Conservation (phyloP, 352 stramenopile species). For the Phytophthora ohioensis region DNA sequence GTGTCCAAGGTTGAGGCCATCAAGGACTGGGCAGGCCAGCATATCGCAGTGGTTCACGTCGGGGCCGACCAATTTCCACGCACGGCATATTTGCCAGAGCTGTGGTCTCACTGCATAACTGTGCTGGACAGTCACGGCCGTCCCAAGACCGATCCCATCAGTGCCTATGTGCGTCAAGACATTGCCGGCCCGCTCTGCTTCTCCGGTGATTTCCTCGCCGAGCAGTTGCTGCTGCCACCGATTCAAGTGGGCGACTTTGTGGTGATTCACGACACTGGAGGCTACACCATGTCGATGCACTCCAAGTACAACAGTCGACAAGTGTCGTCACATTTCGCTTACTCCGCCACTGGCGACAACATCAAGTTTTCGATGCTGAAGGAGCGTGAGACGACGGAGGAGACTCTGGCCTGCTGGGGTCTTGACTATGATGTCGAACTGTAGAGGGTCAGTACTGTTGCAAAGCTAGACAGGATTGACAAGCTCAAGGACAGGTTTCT, state of each 20-base stretch:
- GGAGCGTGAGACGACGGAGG: conserved; percentile 68
- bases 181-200: conserved; percentile 94
- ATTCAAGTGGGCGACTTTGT: conserved; percentile 80
- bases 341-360: conserved; percentile 35
- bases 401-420: conserved; percentile 79
- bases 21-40: conserved; percentile 84
- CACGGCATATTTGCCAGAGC: conserved; percentile 85
- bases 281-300: conserved; percentile 90
- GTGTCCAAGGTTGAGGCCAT: conserved; percentile 91
- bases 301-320: conserved; percentile 91
- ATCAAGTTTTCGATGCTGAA: conserved; percentile 73
- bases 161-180: conserved; percentile 73
- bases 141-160: conserved; percentile 47
- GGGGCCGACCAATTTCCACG: conserved; percentile 92
- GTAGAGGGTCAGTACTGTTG: conserved; percentile 1
- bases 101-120: conserved; percentile 86
- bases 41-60: conserved; percentile 90
- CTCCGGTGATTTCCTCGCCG: conserved; percentile 90
- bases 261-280: conserved; percentile 90
- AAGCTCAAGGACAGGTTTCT: conserved; percentile 24
- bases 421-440: conserved; percentile 55
- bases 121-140: conserved; percentile 65
- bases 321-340: conserved; percentile 74
- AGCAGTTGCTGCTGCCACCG: conserved; percentile 74
- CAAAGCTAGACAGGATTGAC: conserved; percentile 9